Conservation (phyloP, 2,329 filamentous ascomycete genomes). For the Pseudogymnoascus destructans region DNA sequence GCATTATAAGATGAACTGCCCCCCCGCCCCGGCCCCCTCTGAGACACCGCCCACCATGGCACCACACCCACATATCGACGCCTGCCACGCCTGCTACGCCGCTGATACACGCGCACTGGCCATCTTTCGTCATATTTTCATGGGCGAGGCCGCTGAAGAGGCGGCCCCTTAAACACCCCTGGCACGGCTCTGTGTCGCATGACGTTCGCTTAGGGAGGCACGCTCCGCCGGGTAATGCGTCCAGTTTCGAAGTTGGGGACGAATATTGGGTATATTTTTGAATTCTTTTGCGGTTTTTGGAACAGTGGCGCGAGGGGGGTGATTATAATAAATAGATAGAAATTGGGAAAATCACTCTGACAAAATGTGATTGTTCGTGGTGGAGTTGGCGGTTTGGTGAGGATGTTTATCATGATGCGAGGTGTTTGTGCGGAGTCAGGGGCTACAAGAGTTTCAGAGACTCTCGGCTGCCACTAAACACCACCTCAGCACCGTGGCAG, state of each 20-base stretch:
- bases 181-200: slow-evolving; percentile 3
- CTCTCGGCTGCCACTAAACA: not conserved
- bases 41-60: not conserved
- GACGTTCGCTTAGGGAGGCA: not conserved
- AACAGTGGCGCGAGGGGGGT: not conserved
- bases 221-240: not conserved
- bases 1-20: not conserved
- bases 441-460: not conserved
- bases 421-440: not conserved
- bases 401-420: not conserved
- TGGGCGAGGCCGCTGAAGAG: not conserved
- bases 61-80: not conserved
- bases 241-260: slow-evolving; percentile 1
- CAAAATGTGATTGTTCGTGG: not conserved
- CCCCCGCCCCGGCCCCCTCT: not conserved
- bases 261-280: not conserved
- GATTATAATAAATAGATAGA: not conserved
- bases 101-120: slow-evolving; percentile 5
- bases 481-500: not conserved
- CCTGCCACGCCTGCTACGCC: slow-evolving; percentile 5
- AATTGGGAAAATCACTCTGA: not conserved
- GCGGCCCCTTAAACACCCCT: slow-evolving; percentile 6
- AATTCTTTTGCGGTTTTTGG: not conserved
- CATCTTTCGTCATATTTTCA: not conserved
- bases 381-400: not conserved